Evolutionary conservation across 208 protist genomes (phyloP), one percentile per base, ranked within the genome.

Genomic region (Leishmania gerbilli): DNA sequence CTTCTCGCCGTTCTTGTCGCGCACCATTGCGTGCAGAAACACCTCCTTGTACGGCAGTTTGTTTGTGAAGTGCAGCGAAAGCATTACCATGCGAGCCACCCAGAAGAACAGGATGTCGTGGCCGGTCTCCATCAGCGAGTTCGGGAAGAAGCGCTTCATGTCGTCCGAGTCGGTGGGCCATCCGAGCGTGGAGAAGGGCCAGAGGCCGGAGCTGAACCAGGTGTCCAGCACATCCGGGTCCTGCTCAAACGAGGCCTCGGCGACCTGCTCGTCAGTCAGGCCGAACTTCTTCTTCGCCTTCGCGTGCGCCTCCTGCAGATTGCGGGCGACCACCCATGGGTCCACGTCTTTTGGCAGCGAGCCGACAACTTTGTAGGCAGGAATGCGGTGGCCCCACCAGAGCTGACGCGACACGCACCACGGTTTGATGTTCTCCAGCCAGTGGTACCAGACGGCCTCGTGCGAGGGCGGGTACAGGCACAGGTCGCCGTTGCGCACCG

Each of bases 31-130:
- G 88, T 99, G 99, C 34, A 99, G 87, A 79, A 98, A 99, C 31
- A 99, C 91, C 69, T 98, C 92, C 72, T 93, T 92, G 90, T 99
- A 99, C n/a, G 99, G 99, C 45, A 99, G 90, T 84, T 99, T 79
- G 45, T 90, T 95, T 21, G 95, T 99, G 42, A 99, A 93, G 80
- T 99, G 87, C 17, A 99, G 87, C 69, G 98, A 98, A 72, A 99
- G 97, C 99, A 99, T 99, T n/a, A 99, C 99, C 99, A 99, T 99
- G 79, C 99, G 91, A 27, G 99, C 99, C 7, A 99, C 99, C 99
- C 99, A 99, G 93, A 99, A 99, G 93, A 99, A 99, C 40, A 99
- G 79, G 84, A 99, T 99, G 90, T 99, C 99, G 74, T 97, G 86
- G 34, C 99, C 99, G 31, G 99, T 99, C 92, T 99, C 99, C 77